Base-by-base conservation (phyloP, 306 rosid species). In the Gastrolobium bilobum region DNA sequence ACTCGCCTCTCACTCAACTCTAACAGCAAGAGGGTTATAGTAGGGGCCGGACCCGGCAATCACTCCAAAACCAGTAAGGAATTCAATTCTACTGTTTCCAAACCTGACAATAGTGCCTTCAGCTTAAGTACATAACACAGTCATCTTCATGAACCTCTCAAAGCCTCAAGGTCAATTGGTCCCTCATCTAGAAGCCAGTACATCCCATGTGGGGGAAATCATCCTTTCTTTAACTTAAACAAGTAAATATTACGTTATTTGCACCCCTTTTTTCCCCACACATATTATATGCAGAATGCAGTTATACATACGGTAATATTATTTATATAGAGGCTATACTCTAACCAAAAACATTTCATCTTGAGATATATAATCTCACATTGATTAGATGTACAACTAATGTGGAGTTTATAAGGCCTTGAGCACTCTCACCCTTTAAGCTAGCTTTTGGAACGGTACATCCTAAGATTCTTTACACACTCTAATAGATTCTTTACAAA, bases 21-120 rank as follows among this genome's bases (percentile, higher is more conserved):
- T 7, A 83, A 81, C 54, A 51, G 33, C 71, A 85, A 73, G 82
- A 78, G 56, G 40, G 59, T 50, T 72, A 29, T 11, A 20, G 90
- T 86, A 84, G 92, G 95, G 96, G 90, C 91, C 90, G 64, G 77
- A 51, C 73, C 82, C 83, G 84, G 14, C 71, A 73, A 85, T 77
- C 74, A 76, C 92, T 88, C 81, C 34, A 37, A 43, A 47, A 43
- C 78, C 60, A 44, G 75, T 68, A 77, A 64, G 0, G 38, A 59
- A 77, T 47, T 42, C 35, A 35, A 61, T 57, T 64, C 72, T 11
- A 29, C 40, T 31, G 48, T n/a, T 65, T 37, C 6, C 73, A 33
- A 67, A 66, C 68, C 77, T 82, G 89, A 83, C 89, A 85, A 77
- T 10, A 63, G 43, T 80, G 77, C 63, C 47, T 76, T 50, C 71